These are phyloP conservation scores for Suillus clintonianus DNA, from an alignment of 768 basidiomycete species.

Conservation along the genomic window DNA sequence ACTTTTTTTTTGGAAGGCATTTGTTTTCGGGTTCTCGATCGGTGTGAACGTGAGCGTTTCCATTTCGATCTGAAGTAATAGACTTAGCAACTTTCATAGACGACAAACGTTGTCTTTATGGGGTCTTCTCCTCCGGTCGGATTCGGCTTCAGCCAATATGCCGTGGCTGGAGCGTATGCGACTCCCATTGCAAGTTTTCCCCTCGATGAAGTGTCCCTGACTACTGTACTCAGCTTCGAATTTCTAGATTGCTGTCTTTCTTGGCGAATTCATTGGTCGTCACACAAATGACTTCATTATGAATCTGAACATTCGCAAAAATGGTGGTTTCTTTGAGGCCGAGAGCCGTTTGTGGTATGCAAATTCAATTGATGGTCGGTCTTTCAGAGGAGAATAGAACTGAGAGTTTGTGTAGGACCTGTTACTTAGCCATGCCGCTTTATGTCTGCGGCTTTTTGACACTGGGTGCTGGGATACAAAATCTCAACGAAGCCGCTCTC, in stretches of 20 bases:
- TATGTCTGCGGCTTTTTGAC: slow-evolving; percentile 44
- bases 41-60: slow-evolving; percentile 41
- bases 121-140: slow-evolving; percentile 47
- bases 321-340: slow-evolving; percentile 54
- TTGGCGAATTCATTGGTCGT: slow-evolving; percentile 54
- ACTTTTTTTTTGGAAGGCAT: slow-evolving; percentile 25
- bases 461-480: slow-evolving; percentile 41
- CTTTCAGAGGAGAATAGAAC: too few species aligned
- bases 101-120: slow-evolving; percentile 58
- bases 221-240: neutral
- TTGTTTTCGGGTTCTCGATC: slow-evolving; percentile 51
- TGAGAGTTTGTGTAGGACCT: slow-evolving; percentile 25
- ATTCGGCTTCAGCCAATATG: slow-evolving; percentile 45
- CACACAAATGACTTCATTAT: slow-evolving; percentile 54
- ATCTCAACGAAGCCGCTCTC: slow-evolving; percentile 27
- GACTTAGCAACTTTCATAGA: slow-evolving; percentile 25
- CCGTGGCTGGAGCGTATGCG: slow-evolving; percentile 44
- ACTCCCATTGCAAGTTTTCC: slow-evolving; percentile 41
- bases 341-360: slow-evolving; percentile 47
- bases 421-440: slow-evolving; percentile 42
- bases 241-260: slow-evolving; percentile 44
- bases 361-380: neutral
- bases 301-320: slow-evolving; percentile 42
- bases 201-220: neutral
- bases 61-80: neutral